Percentiles rank a stretch among this genome's conserved stretches.
Evolutionary conservation across 495 filamentous ascomycete genomes (phyloP).

Genomic region (Hypoxylon cercidicola): DNA sequence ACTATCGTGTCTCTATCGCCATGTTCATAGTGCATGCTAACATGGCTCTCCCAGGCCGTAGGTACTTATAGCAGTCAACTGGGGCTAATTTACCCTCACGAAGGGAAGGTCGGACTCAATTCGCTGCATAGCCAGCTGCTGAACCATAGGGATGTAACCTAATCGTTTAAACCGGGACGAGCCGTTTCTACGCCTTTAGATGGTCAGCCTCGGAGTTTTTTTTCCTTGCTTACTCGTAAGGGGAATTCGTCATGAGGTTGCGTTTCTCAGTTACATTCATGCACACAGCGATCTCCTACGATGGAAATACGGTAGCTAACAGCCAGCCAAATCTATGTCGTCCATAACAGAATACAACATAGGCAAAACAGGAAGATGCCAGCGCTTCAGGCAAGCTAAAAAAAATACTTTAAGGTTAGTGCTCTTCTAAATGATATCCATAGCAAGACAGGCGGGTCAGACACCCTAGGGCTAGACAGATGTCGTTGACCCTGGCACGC

Average conservation of each 20-base stretch:
- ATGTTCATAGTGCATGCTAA: too few species aligned
- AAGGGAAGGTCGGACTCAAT: not conserved
- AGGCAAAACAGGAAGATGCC: not conserved
- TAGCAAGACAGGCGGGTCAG: not conserved
- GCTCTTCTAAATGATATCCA: not conserved
- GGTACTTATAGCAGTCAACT: too few species aligned
- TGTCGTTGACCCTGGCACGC: not conserved
- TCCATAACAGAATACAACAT: not conserved
- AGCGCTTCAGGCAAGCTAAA: not conserved
- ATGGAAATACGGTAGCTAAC: not conserved
- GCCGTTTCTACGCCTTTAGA: slow-evolving; percentile 13
- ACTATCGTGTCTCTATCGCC: not conserved
- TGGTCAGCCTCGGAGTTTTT: slow-evolving; percentile 16
- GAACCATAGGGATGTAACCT: slow-evolving; percentile 26
- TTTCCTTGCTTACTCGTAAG: slow-evolving; percentile 32
- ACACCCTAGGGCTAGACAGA: not conserved
- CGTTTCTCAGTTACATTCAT: slow-evolving; percentile 1
- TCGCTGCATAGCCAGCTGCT: slow-evolving; percentile 7
- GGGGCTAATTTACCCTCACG: not conserved
- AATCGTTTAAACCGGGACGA: slow-evolving; percentile 28
- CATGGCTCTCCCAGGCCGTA: too few species aligned
- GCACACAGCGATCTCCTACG: not conserved
- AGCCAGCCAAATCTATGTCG: not conserved
- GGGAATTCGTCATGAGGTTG: slow-evolving; percentile 14
- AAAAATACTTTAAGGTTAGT: not conserved